Base-by-base conservation (phyloP, 1,284 basidiomycete genomes). In the Sanghuangporus baumii region DNA sequence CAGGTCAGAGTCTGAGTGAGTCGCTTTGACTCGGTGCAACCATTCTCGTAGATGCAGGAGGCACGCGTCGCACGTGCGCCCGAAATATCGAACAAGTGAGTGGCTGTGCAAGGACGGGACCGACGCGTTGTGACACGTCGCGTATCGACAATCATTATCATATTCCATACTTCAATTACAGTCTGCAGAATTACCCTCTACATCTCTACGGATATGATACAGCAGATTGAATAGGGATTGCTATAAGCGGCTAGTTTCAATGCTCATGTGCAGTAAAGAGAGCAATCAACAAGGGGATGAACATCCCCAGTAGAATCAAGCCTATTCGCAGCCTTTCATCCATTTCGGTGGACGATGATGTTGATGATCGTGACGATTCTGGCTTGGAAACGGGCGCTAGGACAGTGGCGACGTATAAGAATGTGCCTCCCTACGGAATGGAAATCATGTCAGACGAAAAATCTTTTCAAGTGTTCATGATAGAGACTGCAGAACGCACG, bases 401-500 rank as follows among this genome's bases (percentile, higher is more conserved):
- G 40, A 94, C 89, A 2, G 95, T 96, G 0, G 95, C 94, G 38
- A 98, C 95, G 71, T 96, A 98, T 36, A 98, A 78, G 74, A 98
- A 98, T 1, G 93, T 94, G 14, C 95, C 95, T 43, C 93, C 96
- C 93, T 94, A 66, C n/a, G 48, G 31, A 59, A 31, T 31, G 26
- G 5, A n/a, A 46, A 1, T 16, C 48, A 52, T 57, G 8, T 43
- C 61, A 50, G 40, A n/a, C 52, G 14, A 55, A 54, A 31, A 46
- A n/a, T 12, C 14, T 38, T 38, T 55, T 47, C 23, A 23, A 20
- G 9, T 9, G 57, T 14, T 41, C 6, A 16, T 37, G 34, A 18
- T 23, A 11, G 57, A 14, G 41, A 37, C 43, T 46, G 41, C 59
- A 41, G 66, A 69, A 64, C 87, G 69, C 69, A 93, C 90, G 16